Conservation (phyloP, 805 yeast genomes). For the Zygosaccharomyces gambellarensis region DNA sequence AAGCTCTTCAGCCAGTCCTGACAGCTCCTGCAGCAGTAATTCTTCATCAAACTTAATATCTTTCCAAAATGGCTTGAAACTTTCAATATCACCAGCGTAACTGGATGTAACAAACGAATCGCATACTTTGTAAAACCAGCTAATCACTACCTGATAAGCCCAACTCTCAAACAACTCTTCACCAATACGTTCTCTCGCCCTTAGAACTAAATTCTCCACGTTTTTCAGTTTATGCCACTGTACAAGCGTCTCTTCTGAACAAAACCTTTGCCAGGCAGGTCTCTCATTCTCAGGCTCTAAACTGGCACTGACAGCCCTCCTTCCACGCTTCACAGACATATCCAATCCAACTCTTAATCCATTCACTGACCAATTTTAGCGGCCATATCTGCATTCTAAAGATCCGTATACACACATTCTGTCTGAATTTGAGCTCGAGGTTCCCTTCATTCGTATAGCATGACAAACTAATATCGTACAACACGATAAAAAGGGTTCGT, state of each 20-base stretch:
- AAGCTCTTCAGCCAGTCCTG: conserved; percentile 4
- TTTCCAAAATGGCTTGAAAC: conserved; percentile 28
- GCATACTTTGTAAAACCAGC: conserved; percentile 34
- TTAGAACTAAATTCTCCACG: conserved; percentile 7
- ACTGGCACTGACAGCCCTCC: conserved; percentile 7
- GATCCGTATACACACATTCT: not conserved
- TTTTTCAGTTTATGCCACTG: conserved; percentile 22
- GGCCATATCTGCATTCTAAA: not conserved
- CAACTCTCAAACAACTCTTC: conserved; percentile 20
- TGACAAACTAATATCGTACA: not conserved
- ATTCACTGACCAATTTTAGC: not conserved
- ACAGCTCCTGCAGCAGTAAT: conserved; percentile 22
- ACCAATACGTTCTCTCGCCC: conserved; percentile 7
- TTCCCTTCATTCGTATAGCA: too few species aligned
- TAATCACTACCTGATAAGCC: conserved; percentile 32
- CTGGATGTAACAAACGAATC: conserved; percentile 25
- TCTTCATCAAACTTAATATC: conserved; percentile 31
- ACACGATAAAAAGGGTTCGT: not conserved
- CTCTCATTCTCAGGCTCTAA: conserved; percentile 9
- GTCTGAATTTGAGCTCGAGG: too few species aligned
- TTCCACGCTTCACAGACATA: conserved; percentile 5
- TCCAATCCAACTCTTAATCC: not conserved
- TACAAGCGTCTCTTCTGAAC: conserved; percentile 20
- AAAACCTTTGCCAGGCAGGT: conserved; percentile 23
- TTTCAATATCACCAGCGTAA: conserved; percentile 11